Base-by-base conservation (phyloP, 164 flowering plant genomes). In the Vitis amurensis region DNA sequence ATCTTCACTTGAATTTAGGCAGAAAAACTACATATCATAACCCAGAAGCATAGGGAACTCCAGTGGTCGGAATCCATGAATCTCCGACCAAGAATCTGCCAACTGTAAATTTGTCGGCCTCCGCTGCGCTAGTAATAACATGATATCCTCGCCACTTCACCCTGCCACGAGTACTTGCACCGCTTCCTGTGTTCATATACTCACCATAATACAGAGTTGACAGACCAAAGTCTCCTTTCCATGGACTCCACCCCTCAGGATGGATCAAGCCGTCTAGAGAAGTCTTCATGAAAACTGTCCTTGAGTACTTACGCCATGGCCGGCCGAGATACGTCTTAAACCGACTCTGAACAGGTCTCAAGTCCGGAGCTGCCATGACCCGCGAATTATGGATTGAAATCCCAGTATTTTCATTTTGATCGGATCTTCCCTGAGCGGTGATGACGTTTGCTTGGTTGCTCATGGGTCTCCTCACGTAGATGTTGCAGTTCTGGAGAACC, bases 301-400 rank as follows among this genome's bases (percentile, higher is more conserved):
- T 80, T 13, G 93, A 84, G 65, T 85, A 89, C 37, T 70, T 55
- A 57, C 72, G 16, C 93, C 93, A 89, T 15, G 93, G 93, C 71
- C 93, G 52, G 0, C 93, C 93, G 4, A 89, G 72, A 58, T 80
- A 89, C 0, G 71, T 74, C 71, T 71, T 71, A 59, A 66, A 44
- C 3, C 70, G 71, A 8, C 77, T 63, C 61, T 68, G 68, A 2
- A 61, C 78, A 0, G 66, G 16, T 19, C 23, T 47, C 23, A 77
- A 57, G 57, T 76, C 83, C 2, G 71, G 50, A 0, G 83, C 75
- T 0, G 85, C 80, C 8, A 67, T 53, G 8, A 83, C 63, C 0
- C 62, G 63, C 0, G 79, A 87, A 55, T 74, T 77, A 17, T 87
- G 91, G 50, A 89, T 69, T 1, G 80, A 48, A 9, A 89, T 80